These are phyloP conservation scores for Pestalotiopsis sp. DNA, from an alignment of 2,329 filamentous ascomycete species.

Conservation along the genomic window DNA sequence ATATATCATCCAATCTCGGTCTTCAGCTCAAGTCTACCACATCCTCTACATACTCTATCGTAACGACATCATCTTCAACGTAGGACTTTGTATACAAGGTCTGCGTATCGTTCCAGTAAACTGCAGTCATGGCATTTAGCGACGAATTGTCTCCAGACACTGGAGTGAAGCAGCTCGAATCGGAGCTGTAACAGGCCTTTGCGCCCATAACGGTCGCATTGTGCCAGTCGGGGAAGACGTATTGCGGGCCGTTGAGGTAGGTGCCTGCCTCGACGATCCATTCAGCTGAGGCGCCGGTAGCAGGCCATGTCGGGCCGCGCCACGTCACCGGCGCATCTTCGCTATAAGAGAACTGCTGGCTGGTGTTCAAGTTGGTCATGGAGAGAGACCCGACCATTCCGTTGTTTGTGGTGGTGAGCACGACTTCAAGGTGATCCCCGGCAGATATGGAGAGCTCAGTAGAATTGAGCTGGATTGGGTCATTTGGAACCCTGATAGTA, in stretches of 20 bases:
- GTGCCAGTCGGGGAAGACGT: conserved; percentile 5
- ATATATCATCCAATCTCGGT: not conserved
- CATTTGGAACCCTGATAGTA: not conserved
- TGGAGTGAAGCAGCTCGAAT: not conserved
- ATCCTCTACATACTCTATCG: conserved; percentile 5
- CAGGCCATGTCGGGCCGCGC: not conserved
- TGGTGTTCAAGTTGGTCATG: conserved; percentile 9
- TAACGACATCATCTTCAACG: not conserved
- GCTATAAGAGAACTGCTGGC: conserved; percentile 5
- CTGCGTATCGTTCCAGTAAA: conserved; percentile 8
- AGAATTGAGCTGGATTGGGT: conserved; percentile 2
- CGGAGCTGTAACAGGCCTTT: conserved; percentile 1
- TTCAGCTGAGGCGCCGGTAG: not conserved
- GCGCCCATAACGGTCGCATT: not conserved
- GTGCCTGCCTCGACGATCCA: conserved; percentile 8
- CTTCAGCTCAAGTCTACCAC: not conserved
- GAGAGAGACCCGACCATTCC: not conserved
- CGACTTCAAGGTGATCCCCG: not conserved
- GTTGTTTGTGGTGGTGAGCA: conserved; percentile 1
- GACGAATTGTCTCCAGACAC: conserved; percentile 4
- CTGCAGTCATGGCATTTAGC: conserved; percentile 9
- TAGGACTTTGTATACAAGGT: conserved; percentile 3
- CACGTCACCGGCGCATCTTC: not conserved
- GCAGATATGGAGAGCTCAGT: not conserved
- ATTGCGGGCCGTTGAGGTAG: conserved; percentile 6